Evolutionary conservation across 169 alveolate species (phyloP).

Genomic region (Plasmodium malariae): DNA sequence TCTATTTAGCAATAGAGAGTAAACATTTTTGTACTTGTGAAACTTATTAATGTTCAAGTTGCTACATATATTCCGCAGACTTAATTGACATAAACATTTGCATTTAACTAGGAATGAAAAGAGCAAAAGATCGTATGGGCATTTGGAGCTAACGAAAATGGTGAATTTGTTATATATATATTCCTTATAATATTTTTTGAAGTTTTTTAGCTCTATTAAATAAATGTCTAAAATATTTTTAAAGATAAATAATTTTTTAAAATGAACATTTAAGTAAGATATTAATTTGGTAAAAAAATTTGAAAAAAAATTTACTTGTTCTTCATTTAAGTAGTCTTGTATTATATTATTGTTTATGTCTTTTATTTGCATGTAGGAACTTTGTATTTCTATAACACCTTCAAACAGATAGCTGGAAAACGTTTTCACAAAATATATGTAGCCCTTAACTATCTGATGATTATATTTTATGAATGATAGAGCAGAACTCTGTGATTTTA

Average conservation of each 20-base stretch:
- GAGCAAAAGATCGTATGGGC: constrained; percentile 58
- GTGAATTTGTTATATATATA: constrained; percentile 25
- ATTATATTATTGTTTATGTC: constrained; percentile 11
- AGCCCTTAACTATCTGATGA: constrained; percentile 23
- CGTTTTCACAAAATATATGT: constrained; percentile 31
- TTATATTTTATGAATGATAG: constrained; percentile 29
- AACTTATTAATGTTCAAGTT: constrained; percentile 24
- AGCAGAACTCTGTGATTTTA: constrained; percentile 36
- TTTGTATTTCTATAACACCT: constrained; percentile 41
- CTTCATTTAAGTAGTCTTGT: not conserved
- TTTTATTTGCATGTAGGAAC: constrained; percentile 34
- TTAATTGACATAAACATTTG: constrained; percentile 31
- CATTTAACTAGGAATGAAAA: constrained; percentile 50
- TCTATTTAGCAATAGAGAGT: constrained; percentile 19
- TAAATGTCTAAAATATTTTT: constrained; percentile 49
- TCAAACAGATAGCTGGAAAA: constrained; percentile 26
- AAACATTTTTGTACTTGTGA: constrained; percentile 16
- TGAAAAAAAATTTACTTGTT: constrained; percentile 7
- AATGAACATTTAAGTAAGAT: constrained; percentile 16
- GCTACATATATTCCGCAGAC: constrained; percentile 42
- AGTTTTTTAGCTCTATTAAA: constrained; percentile 57
- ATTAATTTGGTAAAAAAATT: constrained; percentile 4
- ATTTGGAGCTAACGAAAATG: constrained; percentile 20
- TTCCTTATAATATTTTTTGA: constrained; percentile 44
- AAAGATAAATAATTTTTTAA: constrained; percentile 43